phyloP scores from a whole-genome alignment of 257 asterid species.

The Jacaranda copaia region DNA sequence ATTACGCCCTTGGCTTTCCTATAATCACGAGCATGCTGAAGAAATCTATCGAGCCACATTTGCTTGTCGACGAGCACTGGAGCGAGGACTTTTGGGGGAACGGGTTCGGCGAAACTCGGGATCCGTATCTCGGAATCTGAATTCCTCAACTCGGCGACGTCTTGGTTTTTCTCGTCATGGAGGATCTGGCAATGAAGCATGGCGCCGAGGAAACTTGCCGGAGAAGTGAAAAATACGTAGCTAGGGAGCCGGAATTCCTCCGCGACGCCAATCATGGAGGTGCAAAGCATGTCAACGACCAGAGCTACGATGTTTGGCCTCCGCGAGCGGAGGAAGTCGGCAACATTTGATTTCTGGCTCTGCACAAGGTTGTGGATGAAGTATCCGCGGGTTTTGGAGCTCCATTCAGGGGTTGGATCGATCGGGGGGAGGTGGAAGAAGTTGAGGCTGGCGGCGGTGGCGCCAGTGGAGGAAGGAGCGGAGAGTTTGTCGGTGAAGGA shows the following conservation, averaged over 20 bases:
- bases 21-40: slow-evolving; percentile 59
- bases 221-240: slow-evolving; percentile 67
- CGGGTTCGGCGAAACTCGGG: slow-evolving; percentile 52
- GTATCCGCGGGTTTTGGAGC: slow-evolving; percentile 60
- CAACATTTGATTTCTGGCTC: slow-evolving; percentile 53
- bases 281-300: slow-evolving; percentile 71
- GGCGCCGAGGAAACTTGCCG: slow-evolving; percentile 64
- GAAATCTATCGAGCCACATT: slow-evolving; percentile 59
- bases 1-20: slow-evolving; percentile 64
- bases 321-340: slow-evolving; percentile 42
- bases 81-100: slow-evolving; percentile 56
- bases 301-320: slow-evolving; percentile 37
- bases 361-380: slow-evolving; percentile 56
- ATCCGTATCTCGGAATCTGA: slow-evolving; percentile 35
- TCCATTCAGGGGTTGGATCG: slow-evolving; percentile 67
- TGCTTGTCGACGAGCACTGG: slow-evolving; percentile 49
- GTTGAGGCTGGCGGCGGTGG: slow-evolving; percentile 34
- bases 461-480: slow-evolving; percentile 34
- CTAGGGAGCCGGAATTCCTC: slow-evolving; percentile 51
- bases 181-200: slow-evolving; percentile 70
- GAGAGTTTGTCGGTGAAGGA: slow-evolving; percentile 53
- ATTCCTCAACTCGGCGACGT: slow-evolving; percentile 47
- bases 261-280: slow-evolving; percentile 63
- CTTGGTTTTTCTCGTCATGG: slow-evolving; percentile 54
- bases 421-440: slow-evolving; percentile 60